Percentiles rank a stretch among this genome's conserved stretches.
These are phyloP conservation scores for Pyrenophora tritici-repentis DNA, from an alignment of 2,329 filamentous ascomycete genomes.

Conservation along the genomic window DNA sequence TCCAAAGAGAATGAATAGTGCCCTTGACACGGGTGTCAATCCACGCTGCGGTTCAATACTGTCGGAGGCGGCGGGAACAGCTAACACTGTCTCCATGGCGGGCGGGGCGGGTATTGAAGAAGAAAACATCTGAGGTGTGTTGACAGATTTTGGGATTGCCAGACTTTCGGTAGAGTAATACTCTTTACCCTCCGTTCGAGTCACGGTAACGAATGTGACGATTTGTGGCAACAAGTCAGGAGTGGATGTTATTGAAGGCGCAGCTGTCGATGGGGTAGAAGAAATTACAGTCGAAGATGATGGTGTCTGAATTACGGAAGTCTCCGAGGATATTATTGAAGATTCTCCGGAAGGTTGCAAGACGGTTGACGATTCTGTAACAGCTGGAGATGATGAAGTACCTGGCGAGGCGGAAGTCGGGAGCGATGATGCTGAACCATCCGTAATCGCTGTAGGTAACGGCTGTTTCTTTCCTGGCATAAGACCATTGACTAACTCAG, in stretches of 20 bases:
- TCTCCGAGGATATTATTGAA: background rate
- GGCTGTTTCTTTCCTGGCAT: conserved; percentile 18
- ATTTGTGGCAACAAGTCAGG: background rate
- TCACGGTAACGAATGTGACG: conserved; percentile 8
- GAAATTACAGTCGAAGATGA: background rate
- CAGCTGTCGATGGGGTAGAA: background rate
- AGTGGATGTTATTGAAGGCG: background rate
- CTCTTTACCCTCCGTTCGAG: conserved; percentile 7
- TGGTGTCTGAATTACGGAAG: too few species aligned
- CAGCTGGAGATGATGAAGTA: background rate
- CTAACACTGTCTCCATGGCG: background rate
- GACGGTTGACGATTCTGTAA: too few species aligned
- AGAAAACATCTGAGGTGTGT: background rate
- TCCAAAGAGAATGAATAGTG: conserved; percentile 16
- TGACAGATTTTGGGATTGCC: background rate
- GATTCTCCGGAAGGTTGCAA: background rate
- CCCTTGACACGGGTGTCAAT: conserved; percentile 10
- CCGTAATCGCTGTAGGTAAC: conserved; percentile 1
- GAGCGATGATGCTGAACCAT: background rate
- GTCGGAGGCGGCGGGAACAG: background rate
- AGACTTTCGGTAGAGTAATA: background rate
- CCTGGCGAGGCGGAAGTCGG: background rate
- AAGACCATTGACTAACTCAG: background rate
- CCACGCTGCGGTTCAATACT: background rate
- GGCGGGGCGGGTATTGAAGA: background rate